These are phyloP conservation scores for Mycena belliarum DNA, from an alignment of 768 basidiomycete species.

Conservation along the genomic window DNA sequence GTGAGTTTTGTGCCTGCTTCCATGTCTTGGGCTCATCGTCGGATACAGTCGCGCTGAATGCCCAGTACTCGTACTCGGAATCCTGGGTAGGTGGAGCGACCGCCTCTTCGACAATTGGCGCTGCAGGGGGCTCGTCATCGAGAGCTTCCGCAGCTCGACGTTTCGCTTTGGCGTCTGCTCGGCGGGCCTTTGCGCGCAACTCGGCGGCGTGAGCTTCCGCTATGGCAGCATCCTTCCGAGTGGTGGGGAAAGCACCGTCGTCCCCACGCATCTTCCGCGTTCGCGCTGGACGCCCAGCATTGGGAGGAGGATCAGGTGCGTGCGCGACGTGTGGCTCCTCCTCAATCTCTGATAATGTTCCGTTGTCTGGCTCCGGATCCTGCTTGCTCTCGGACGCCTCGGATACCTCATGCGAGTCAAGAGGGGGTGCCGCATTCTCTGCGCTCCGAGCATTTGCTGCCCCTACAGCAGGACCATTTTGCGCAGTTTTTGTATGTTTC, in stretches of 20 bases:
- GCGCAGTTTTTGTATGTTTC: no score
- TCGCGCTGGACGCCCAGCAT: neutral
- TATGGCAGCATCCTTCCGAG: neutral
- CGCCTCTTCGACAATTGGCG: no score
- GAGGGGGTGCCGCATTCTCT: no score
- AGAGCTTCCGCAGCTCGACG: neutral
- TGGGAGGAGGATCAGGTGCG: neutral
- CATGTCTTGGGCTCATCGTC: conserved; percentile 10
- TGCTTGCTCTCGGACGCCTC: no score
- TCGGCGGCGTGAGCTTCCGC: neutral
- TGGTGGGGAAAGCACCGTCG: neutral
- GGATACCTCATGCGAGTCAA: no score
- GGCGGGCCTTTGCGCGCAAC: neutral
- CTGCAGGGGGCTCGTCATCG: neutral
- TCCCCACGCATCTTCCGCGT: neutral
- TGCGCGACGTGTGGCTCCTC: neutral
- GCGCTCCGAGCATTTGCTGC: no score
- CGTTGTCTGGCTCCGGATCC: no score
- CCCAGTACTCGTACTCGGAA: conserved; percentile 2
- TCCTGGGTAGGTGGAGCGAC: neutral
- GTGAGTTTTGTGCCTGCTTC: neutral
- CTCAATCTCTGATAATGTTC: neutral
- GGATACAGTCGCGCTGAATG: neutral
- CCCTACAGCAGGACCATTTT: no score
- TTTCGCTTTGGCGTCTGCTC: neutral